phyloP scores from a whole-genome alignment of 768 basidiomycete species.

The Boletus reticulatus region DNA sequence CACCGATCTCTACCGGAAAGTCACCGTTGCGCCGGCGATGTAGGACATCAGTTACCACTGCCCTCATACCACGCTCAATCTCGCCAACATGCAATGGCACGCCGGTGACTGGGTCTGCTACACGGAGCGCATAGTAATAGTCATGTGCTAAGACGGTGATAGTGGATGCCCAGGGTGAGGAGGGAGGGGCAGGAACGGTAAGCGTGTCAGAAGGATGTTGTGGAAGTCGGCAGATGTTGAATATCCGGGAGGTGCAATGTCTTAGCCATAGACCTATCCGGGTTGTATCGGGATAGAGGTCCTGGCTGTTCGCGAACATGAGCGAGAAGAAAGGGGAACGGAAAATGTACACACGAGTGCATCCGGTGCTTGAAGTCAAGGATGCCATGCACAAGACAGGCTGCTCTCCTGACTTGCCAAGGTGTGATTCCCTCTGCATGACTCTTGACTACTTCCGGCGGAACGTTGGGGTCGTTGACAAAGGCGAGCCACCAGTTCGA shows the following conservation, averaged over 20 bases:
- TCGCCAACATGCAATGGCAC: constrained; percentile 34
- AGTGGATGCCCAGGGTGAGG: constrained; percentile 43
- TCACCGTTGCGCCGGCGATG: constrained; percentile 51
- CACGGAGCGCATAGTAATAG: constrained; percentile 76
- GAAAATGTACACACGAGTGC: constrained; percentile 47
- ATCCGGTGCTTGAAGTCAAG: constrained; percentile 71
- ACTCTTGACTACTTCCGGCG: constrained; percentile 32
- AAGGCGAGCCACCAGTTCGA: constrained; percentile 98
- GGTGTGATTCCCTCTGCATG: constrained; percentile 48
- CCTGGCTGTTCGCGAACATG: constrained; percentile 47
- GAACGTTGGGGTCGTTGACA: constrained; percentile 67
- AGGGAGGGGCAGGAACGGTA: constrained; percentile 40
- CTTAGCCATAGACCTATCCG: constrained; percentile 72
- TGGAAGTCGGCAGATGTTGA: constrained; percentile 79
- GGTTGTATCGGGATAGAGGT: constrained; percentile 66
- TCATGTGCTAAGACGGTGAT: constrained; percentile 72
- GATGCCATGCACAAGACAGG: constrained; percentile 74
- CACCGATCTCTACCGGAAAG: constrained; percentile 57
- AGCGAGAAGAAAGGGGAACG: constrained; percentile 1
- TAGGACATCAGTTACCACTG: constrained; percentile 56
- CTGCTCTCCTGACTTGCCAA: constrained; percentile 85
- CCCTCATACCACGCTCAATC: constrained; percentile 46
- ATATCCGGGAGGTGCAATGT: constrained; percentile 56
- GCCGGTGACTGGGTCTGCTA: constrained; percentile 38
- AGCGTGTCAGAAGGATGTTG: constrained; percentile 61